Evolutionary conservation across 2,329 filamentous ascomycete genomes (phyloP).

Genomic region (Lecanoromycetidae sp.): DNA sequence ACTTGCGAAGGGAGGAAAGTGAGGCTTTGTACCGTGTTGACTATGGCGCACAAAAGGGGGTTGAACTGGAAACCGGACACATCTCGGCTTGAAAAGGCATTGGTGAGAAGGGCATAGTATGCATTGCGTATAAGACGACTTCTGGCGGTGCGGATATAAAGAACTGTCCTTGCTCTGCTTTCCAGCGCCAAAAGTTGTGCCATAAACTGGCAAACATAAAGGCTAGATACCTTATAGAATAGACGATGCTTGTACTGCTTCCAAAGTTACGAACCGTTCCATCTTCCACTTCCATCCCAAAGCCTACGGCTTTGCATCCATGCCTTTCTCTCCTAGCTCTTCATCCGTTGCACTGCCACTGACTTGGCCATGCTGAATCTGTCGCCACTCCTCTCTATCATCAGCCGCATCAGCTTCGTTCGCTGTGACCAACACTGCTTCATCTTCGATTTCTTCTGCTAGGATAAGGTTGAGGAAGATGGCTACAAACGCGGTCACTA

Average conservation of each 20-base stretch:
- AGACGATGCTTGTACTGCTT: neutral
- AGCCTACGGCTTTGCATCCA: neutral
- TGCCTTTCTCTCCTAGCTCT: constrained; percentile 1
- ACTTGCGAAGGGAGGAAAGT: neutral
- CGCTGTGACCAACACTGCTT: constrained; percentile 35
- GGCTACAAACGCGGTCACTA: constrained; percentile 60
- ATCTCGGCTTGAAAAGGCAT: too few species aligned
- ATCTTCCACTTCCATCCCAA: neutral
- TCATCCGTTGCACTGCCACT: constrained; percentile 7
- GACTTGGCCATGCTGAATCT: constrained; percentile 5
- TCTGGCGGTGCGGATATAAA: too few species aligned
- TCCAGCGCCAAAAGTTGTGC: too few species aligned
- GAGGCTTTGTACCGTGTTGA: neutral
- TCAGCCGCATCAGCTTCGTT: constrained; percentile 19
- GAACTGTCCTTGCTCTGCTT: too few species aligned
- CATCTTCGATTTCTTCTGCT: constrained; percentile 56
- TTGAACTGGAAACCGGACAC: neutral
- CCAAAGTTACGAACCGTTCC: neutral
- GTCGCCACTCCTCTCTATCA: constrained; percentile 16
- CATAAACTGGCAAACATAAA: too few species aligned
- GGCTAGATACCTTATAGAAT: too few species aligned
- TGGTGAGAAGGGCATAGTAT: too few species aligned
- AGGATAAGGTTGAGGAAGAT: constrained; percentile 62
- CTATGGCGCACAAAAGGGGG: neutral
- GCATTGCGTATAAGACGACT: too few species aligned